Base-by-base conservation (phyloP, 148 eudicot genomes). In the Fallopia convolvulus region DNA sequence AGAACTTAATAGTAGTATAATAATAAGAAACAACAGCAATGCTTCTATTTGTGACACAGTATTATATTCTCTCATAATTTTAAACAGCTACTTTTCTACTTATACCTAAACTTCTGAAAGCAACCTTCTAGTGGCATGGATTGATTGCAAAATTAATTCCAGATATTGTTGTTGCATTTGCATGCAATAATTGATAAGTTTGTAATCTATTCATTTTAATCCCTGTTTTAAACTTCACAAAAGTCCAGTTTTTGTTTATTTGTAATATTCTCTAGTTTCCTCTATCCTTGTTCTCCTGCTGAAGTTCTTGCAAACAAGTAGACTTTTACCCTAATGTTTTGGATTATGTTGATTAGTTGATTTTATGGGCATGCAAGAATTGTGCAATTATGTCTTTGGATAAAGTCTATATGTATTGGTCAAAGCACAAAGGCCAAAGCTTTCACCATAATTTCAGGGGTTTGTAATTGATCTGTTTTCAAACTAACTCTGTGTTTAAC, bases 41-140 rank as follows among this genome's bases (percentile, higher is more conserved):
- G 33, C 70, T 3, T 61, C 70, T 61, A 14, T 26, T 61, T 61
- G 5, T 61, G 33, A 61, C 30, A 20, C 1, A 61, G 39, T 61
- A 11, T 61, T 8, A 23, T 23, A 60, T 60, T 60, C 33, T 60
- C 26, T 23, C 42, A 68, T 68, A 30, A 39, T 14, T 6, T 68
- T 68, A 39, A 68, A 3, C 44, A 33, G 21, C 44, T 36, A 17
- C 21, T 68, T 32, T 32, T 68, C 44, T 68, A 36, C 12, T 68
- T 68, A 17, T 15, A 68, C 72, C 72, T 68, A 68, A 68, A 68
- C 72, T 68, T 36, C 17, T 68, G 72, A 68, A 68, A 68, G 72
- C 72, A 68, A 68, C 72, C 44, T 66, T 13, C 9, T 61, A 26
- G 36, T 61, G 68, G 33, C 8, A 23, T 26, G 11, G 5, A 26